Base-by-base conservation (phyloP, 2,329 filamentous ascomycete species). In the Talaromyces islandicus region DNA sequence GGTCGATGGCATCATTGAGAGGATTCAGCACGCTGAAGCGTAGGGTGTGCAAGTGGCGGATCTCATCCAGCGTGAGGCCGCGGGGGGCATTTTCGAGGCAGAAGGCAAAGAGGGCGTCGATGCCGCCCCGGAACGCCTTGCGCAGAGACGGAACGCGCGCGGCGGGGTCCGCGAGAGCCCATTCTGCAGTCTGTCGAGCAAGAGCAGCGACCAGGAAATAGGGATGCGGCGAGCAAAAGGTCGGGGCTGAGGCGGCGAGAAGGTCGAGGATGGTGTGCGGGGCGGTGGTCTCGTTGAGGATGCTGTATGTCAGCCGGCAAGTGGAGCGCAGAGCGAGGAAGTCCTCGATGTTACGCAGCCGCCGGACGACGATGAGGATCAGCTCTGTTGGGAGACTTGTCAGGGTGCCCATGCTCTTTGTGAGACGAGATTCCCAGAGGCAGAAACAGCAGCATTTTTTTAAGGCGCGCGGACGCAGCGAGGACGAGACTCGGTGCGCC, bases 151-250 rank as follows among this genome's bases (percentile, higher is more conserved):
- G 48, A 7, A 52, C 11, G 10, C 48, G 48, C 1, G 27, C 48
- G 27, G 14, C 11, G 1, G 29, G n/a, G 2, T 53, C 11, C 24
- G 67, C 70, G 2, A 73, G 63, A 2, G 73, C 73, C 74, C 74
- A 77, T 52, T 69, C 50, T 7, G 70, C 67, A 5, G 71, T 62
- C 56, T 75, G 66, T 6, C 65, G 63, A 2, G 71, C 72, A 14
- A 68, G 69, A 4, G 73, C 72, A 25, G 67, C 64, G 43, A 75
- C 63, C 9, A 76, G 70, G 56, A 73, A 74, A 46, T 72, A 64
- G 1, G 74, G 74, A 57, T 71, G 69, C 29, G 73, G 73, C 7
- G 69, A 70, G 65, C 75, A 76, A 66, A 75, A 75, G 35, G 66
- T 68, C 7, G 65, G 67, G 1, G 66, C 64, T n/a, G 71, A 70